A percentile compares a stretch with the other conserved stretches of the same genome.
Conservation (phyloP, 257 asterid genomes). For the Vinca minor region DNA sequence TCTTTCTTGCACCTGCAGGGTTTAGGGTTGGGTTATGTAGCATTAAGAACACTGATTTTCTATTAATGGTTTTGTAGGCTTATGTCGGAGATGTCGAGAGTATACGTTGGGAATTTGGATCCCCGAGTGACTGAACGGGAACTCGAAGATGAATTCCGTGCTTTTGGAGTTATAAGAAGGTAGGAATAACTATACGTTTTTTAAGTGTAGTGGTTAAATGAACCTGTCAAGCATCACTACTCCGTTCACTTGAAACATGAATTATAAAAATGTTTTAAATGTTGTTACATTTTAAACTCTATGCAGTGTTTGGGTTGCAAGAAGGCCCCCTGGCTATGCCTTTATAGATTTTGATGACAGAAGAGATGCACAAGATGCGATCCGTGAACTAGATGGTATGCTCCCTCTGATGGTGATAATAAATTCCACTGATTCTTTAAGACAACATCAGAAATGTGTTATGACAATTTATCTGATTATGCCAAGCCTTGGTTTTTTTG, state of each 20-base stretch:
- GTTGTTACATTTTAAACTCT: constrained; percentile 1
- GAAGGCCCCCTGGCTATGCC: constrained; percentile 95
- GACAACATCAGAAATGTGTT: background rate
- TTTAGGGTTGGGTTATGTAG: background rate
- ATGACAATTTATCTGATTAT: background rate
- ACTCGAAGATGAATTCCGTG: constrained; percentile 86
- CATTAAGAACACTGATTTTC: background rate
- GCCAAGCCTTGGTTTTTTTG: background rate
- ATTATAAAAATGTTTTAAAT: too few species aligned
- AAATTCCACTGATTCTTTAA: background rate
- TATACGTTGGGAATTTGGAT: constrained; percentile 82
- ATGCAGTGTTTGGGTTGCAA: constrained; percentile 95
- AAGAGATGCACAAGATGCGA: constrained; percentile 93
- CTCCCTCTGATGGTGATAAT: background rate
- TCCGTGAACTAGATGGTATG: constrained; percentile 70
- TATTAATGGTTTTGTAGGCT: constrained; percentile 4
- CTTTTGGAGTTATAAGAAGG: constrained; percentile 80
- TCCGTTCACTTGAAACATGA: background rate
- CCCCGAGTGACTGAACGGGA: constrained; percentile 88
- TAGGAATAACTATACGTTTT: constrained; percentile 1
- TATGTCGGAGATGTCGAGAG: constrained; percentile 57
- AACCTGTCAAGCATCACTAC: background rate
- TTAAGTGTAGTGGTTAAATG: background rate
- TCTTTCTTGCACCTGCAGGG: background rate
- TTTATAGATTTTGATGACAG: constrained; percentile 83